Conservation (phyloP, 1,284 basidiomycete genomes). For the Fomitopsis palustris region DNA sequence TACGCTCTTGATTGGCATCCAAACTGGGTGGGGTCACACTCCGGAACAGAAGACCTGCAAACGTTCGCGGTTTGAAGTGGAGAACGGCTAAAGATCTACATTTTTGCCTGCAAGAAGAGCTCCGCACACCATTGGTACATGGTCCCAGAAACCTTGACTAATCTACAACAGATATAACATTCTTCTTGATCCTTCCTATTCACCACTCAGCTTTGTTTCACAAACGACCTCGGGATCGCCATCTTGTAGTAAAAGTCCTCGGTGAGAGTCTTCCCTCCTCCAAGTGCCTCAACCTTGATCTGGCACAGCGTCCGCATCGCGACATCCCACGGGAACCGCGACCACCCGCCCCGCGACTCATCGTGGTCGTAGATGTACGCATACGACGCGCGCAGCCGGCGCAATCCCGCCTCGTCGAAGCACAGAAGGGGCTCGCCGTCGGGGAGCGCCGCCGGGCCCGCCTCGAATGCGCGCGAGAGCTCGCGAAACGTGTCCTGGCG, state of each 20-base stretch:
- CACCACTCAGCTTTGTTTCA: background rate
- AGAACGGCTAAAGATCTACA: no score
- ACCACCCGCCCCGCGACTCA: conserved; percentile 21
- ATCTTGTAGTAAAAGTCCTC: conserved; percentile 13
- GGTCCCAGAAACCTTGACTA: no score
- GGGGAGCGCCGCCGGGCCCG: conserved; percentile 12
- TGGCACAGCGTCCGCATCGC: conserved; percentile 45
- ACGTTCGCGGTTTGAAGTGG: no score
- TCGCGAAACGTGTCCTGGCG: conserved; percentile 45
- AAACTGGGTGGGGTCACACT: no score
- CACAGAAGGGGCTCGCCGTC: conserved; percentile 6
- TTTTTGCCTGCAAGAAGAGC: no score
- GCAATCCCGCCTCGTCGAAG: conserved; percentile 27
- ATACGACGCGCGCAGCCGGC: conserved; percentile 46
- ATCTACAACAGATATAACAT: no score
- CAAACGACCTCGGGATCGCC: conserved; percentile 6
- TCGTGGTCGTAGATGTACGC: conserved; percentile 43
- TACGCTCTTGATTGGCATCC: no score
- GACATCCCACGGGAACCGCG: conserved; percentile 51
- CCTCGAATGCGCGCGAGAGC: conserved; percentile 38
- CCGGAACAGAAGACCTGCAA: no score
- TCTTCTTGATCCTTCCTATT: no score
- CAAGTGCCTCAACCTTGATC: conserved; percentile 40
- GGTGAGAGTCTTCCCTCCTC: conserved; percentile 10
- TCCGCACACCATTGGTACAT: no score